Percentiles rank a stretch among this genome's conserved stretches.
These are phyloP conservation scores for Limonium bicolor DNA, from an alignment of 148 eudicot genomes.

Conservation along the genomic window DNA sequence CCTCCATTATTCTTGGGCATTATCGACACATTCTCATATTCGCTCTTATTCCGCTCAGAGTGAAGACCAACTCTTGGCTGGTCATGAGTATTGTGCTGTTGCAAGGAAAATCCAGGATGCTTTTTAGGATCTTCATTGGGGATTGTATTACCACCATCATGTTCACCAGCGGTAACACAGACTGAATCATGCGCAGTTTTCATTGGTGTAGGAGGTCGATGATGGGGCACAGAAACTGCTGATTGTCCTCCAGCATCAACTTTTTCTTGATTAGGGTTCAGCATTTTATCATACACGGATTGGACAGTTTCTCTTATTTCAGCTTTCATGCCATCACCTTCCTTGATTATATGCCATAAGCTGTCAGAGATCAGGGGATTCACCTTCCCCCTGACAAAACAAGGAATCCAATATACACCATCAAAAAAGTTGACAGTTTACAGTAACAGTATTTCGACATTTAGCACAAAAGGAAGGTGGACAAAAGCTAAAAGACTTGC, in stretches of 20 bases:
- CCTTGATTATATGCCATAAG: conserved; percentile 63
- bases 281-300: conserved; percentile 42
- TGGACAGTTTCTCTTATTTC: conserved; percentile 71
- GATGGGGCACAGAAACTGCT: conserved; percentile 11
- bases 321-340: conserved; percentile 45
- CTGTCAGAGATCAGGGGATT: conserved; percentile 60
- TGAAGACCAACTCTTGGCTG: too few species aligned
- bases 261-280: conserved; percentile 25
- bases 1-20: too few species aligned
- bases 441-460: neutral
- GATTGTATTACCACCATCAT: too few species aligned
- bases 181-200: too few species aligned
- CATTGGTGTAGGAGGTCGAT: too few species aligned
- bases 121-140: too few species aligned
- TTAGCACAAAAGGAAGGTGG: neutral
- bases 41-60: too few species aligned
- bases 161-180: too few species aligned
- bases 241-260: conserved; percentile 21
- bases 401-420: conserved; percentile 4
- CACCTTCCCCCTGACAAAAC: conserved; percentile 36
- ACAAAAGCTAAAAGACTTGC: too few species aligned
- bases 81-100: too few species aligned
- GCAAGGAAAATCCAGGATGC: conserved; percentile 35
- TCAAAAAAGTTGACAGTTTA: neutral
- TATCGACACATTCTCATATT: too few species aligned